Base-by-base conservation (phyloP, 345 rosid species). In the Durio zibethinus region DNA sequence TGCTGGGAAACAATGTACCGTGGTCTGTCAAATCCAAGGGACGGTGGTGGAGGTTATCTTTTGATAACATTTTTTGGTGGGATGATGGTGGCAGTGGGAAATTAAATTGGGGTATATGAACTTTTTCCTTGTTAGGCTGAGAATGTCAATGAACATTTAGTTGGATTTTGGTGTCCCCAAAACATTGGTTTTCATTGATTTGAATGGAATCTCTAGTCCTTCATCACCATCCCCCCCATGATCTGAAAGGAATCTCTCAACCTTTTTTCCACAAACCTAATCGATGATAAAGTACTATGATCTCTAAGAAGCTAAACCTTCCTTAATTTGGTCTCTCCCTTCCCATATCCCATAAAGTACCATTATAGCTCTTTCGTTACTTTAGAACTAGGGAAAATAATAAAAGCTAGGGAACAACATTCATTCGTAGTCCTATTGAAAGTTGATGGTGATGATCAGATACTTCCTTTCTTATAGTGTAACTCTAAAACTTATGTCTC, bases 201-300 rank as follows among this genome's bases (percentile, higher is more conserved):
- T 85, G 72, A 83, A 81, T 70, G 86, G 87, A 87, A 85, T 87
- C 82, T 81, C 72, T 14, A 20, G 29, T 60, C 54, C 74, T 65
- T 57, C 73, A 50, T 72, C 7, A 72, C 9, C 25, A 72, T 53
- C 50, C 25, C 16, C 4, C 47, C 43, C 52, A 25, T 72, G 77
- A 84, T 67, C 75, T 76, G 54, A 83, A 80, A 36, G 76, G 85
- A 82, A 87, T 83, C 83, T 83, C 61, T 63, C 42, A 3, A 16
- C 23, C 21, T 31, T 70, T 36, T 25, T 43, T 42, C 4, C 56
- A 69, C 3, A 69, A 43, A 69, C 38, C 40, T 33, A 63, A 63
- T 16, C 68, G 48, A 43, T 43, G n/a, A n/a, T n/a, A n/a, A n/a
- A n/a, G 1, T 31, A 31, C 42, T 47, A 4, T 10, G 33, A 29